Conservation (phyloP, 2,329 filamentous ascomycete species). For the Balansia obtecta region DNA sequence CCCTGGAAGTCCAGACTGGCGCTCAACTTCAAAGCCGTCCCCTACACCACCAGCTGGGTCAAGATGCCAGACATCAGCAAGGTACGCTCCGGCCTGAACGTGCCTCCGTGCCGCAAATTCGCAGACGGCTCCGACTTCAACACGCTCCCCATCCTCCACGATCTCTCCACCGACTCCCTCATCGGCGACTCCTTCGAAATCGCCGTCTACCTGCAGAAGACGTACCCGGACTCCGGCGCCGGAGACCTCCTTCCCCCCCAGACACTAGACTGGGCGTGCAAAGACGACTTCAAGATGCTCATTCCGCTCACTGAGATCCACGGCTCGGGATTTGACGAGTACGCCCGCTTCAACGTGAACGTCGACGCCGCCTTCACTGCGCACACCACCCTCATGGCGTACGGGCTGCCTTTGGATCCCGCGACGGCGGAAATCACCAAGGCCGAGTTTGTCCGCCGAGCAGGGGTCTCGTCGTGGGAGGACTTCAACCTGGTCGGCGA, state of each 20-base stretch:
- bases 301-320: slow-evolving; percentile 25
- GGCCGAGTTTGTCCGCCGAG: slow-evolving; percentile 35
- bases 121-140: slow-evolving; percentile 44
- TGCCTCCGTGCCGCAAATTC: slow-evolving; percentile 39
- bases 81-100: slow-evolving; percentile 32
- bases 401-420: slow-evolving; percentile 38
- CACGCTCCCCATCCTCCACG: slow-evolving; percentile 46
- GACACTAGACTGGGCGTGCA: slow-evolving; percentile 28
- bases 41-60: slow-evolving; percentile 33
- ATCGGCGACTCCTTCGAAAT: slow-evolving; percentile 57
- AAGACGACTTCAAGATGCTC: slow-evolving; percentile 10
- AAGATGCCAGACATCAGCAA: slow-evolving; percentile 36
- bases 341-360: slow-evolving; percentile 34
- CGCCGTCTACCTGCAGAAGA: slow-evolving; percentile 43
- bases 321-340: slow-evolving; percentile 13
- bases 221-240: slow-evolving; percentile 27
- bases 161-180: slow-evolving; percentile 25
- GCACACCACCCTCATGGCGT: slow-evolving; percentile 26
- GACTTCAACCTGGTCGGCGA: slow-evolving; percentile 27
- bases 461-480: slow-evolving; percentile 31
- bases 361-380: slow-evolving; percentile 42
- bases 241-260: slow-evolving; percentile 35
- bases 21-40: slow-evolving; percentile 28
- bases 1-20: slow-evolving; percentile 24
- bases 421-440: slow-evolving; percentile 29